Percentiles rank a stretch among this genome's conserved stretches.
phyloP scores from a whole-genome alignment of 2,329 filamentous ascomycete genomes.

The Penicillium sp. region DNA sequence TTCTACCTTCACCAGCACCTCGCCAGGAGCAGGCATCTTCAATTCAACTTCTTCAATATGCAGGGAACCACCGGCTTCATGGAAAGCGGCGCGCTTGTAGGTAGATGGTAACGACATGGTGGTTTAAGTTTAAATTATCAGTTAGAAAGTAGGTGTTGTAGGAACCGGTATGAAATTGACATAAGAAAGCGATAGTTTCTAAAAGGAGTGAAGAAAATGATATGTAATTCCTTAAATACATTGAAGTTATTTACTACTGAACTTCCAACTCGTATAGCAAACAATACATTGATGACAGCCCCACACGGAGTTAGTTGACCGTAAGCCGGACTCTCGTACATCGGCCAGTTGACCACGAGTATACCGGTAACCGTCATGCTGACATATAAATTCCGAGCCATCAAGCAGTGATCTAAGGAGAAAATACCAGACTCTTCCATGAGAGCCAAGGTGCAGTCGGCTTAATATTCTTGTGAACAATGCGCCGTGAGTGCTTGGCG shows the following conservation, averaged over 20 bases:
- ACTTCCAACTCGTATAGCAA: background rate
- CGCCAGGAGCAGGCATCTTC: conserved; percentile 57
- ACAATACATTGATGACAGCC: background rate
- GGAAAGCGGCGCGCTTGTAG: conserved; percentile 68
- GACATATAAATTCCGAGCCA: background rate
- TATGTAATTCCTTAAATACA: no score
- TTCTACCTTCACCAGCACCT: conserved; percentile 72
- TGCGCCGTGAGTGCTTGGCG: background rate
- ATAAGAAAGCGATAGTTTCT: no score
- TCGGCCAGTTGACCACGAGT: no score
- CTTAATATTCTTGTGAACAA: background rate
- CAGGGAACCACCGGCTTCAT: conserved; percentile 57
- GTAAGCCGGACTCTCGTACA: background rate
- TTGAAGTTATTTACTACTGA: background rate
- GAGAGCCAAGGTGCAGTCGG: no score
- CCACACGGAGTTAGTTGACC: background rate
- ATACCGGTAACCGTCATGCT: background rate
- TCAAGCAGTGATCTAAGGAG: no score
- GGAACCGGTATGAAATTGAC: no score
- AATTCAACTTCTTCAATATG: conserved; percentile 64
- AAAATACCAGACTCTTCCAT: no score
- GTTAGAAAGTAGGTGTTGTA: no score
- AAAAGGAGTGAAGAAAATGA: no score
- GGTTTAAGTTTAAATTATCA: no score
- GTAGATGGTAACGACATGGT: conserved; percentile 62